Evolutionary conservation across 139 green algal genomes (phyloP), one percentile per base, ranked within the genome.

Genomic region (Micromonas commoda): DNA sequence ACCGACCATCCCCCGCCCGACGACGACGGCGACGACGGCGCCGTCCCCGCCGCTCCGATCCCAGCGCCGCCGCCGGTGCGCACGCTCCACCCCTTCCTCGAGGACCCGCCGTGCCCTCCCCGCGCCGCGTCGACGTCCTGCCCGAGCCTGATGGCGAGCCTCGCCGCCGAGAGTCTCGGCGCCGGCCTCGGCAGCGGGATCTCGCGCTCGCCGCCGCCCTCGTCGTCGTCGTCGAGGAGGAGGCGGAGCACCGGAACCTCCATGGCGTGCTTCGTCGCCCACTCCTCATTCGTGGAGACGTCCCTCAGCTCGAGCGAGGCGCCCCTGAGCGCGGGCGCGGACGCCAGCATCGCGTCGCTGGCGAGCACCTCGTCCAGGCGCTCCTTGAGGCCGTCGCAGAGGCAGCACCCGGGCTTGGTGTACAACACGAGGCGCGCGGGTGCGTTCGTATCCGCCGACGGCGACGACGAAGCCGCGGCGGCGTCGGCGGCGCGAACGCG

Each of bases 351-450:
- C 51, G 0, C 32, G 72, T 68, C 38, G 37, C 24, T 35, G 34
- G 33, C 23, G 2, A 73, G 6, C 32, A 66, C 80, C 4, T 24
- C 33, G 31, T 86, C 64, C 28, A 86, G 31, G 71, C 81, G 83
- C 73, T 86, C 81, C 34, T 81, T 81, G n/a, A 86, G 57, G 6
- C 66, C 77, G 33, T 82, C 77, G 74, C 81, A 86, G 51, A 86
- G 45, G 78, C 71, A 81, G 73, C 81, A 86, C 29, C 77, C 81
- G 2, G 71, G 70, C 38, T 81, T 80, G 53, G 77, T 86, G 81
- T 86, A 86, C 26, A 86, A 21, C 24, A 83, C 29, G 39, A 86
- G 63, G n/a, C n/a, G n/a, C 37, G 35, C 37, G 37, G 45, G 20
- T 23, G 26, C 66, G 66, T 51, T 35, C 34, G 28, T 4, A 29